phyloP scores from a whole-genome alignment of 306 rosid species.

The Datisca glomerata region DNA sequence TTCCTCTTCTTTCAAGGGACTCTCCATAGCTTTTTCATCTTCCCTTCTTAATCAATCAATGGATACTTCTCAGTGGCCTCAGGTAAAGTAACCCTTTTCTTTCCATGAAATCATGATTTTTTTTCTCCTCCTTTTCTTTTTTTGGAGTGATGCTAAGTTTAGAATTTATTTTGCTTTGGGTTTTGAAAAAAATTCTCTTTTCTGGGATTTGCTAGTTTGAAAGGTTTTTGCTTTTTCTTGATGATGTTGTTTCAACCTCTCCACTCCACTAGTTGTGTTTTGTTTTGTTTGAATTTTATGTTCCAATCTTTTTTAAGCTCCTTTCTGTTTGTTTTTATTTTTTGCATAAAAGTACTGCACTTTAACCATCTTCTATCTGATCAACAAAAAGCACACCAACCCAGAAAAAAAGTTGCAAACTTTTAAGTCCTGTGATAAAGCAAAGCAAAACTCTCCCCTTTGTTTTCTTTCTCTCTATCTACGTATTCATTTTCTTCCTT shows the following conservation, averaged over 20 bases:
- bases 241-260: conserved; percentile 20
- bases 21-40: conserved; percentile 27
- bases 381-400: too few species aligned
- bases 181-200: conserved; percentile 3
- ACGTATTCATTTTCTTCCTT: too few species aligned
- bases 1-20: conserved; percentile 16
- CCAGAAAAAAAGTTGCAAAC: background rate
- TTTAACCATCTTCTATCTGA: background rate
- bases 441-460: background rate
- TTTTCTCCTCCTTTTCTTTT: background rate
- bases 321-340: background rate
- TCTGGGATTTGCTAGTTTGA: conserved; percentile 17
- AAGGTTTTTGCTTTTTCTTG: conserved; percentile 12
- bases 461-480: conserved; percentile 1
- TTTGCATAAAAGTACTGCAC: background rate
- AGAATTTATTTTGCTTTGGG: background rate
- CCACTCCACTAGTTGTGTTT: conserved; percentile 8
- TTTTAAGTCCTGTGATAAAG: background rate
- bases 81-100: conserved; percentile 33
- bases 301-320: background rate
- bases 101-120: conserved; percentile 26
- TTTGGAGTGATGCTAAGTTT: background rate
- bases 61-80: conserved; percentile 76
- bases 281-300: too few species aligned
- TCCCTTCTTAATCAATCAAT: conserved; percentile 40